Percentiles rank a stretch among this genome's conserved stretches.
Conservation (phyloP, 352 stramenopile species). For the Plasmopara halstedii region DNA sequence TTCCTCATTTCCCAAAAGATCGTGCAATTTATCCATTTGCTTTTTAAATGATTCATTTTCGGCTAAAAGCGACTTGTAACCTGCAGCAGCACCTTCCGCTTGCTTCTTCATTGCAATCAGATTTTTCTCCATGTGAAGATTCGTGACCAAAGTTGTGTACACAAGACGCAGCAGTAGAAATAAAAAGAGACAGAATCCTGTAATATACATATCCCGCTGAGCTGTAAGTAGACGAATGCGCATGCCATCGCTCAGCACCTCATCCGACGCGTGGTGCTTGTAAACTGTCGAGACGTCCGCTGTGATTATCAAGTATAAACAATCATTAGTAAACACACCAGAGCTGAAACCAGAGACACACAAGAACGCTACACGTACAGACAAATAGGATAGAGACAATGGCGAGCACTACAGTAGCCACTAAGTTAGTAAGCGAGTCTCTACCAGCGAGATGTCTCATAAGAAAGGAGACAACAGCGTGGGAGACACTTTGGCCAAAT, state of each 20-base stretch:
- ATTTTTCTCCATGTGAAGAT: constrained; percentile 65
- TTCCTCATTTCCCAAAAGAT: constrained; percentile 31
- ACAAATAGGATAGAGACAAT: constrained; percentile 65
- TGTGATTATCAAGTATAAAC: constrained; percentile 9
- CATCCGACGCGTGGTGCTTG: constrained; percentile 53
- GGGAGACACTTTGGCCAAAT: constrained; percentile 52
- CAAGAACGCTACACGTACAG: constrained; percentile 34
- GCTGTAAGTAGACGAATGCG: constrained; percentile 72
- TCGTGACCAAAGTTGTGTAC: constrained; percentile 60
- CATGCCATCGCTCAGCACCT: constrained; percentile 58
- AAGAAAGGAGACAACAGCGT: constrained; percentile 54
- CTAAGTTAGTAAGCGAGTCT: constrained; percentile 34
- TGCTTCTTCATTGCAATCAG: constrained; percentile 72
- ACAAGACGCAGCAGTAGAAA: constrained; percentile 74
- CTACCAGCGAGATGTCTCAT: constrained; percentile 30
- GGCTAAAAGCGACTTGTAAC: constrained; percentile 59
- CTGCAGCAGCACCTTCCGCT: constrained; percentile 48
- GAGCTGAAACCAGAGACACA: neutral
- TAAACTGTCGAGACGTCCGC: constrained; percentile 67
- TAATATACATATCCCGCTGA: constrained; percentile 85
- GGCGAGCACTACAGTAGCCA: constrained; percentile 45
- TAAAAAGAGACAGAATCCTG: constrained; percentile 77
- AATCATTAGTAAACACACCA: neutral
- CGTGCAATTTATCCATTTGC: constrained; percentile 61
- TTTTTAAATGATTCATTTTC: constrained; percentile 64